Conservation (phyloP, 352 stramenopile genomes). For the Pythium grandisporangium region DNA sequence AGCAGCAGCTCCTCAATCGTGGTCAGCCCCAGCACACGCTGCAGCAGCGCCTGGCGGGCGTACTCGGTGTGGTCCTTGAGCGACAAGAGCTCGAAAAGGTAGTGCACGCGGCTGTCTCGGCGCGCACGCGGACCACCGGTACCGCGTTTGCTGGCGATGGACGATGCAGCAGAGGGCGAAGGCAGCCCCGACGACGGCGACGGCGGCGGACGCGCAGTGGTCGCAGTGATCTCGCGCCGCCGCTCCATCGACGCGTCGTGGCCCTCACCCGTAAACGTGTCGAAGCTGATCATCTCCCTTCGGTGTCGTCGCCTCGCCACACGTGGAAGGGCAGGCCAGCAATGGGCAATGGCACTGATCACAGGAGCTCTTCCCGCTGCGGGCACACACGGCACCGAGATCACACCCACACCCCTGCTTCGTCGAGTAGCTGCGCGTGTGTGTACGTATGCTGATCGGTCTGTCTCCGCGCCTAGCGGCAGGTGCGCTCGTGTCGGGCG, state of each 20-base stretch:
- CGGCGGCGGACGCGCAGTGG: background rate
- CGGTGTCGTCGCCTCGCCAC: too few relatives aligned
- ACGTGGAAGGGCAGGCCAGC: too few relatives aligned
- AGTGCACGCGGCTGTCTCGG: conserved; percentile 24
- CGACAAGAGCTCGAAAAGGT: conserved; percentile 53
- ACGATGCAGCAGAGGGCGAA: conserved; percentile 1
- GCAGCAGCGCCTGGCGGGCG: conserved; percentile 39
- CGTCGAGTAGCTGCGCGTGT: too few relatives aligned
- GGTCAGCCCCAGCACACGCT: conserved; percentile 38
- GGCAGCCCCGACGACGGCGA: conserved; percentile 1
- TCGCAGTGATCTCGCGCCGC: conserved; percentile 7
- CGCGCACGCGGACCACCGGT: too few relatives aligned
- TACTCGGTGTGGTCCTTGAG: conserved; percentile 46
- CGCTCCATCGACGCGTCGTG: conserved; percentile 3
- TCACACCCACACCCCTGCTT: too few relatives aligned
- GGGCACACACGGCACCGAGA: too few relatives aligned
- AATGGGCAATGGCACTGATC: too few relatives aligned
- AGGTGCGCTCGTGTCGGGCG: too few relatives aligned
- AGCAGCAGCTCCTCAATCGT: conserved; percentile 57
- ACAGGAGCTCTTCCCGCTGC: too few relatives aligned
- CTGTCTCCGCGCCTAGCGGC: too few relatives aligned
- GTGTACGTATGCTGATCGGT: too few relatives aligned
- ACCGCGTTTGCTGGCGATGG: background rate
- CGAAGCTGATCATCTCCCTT: conserved; percentile 81
- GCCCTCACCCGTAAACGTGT: conserved; percentile 42